Evolutionary conservation across 768 basidiomycete species (phyloP).

Genomic region (Boletus sp.): DNA sequence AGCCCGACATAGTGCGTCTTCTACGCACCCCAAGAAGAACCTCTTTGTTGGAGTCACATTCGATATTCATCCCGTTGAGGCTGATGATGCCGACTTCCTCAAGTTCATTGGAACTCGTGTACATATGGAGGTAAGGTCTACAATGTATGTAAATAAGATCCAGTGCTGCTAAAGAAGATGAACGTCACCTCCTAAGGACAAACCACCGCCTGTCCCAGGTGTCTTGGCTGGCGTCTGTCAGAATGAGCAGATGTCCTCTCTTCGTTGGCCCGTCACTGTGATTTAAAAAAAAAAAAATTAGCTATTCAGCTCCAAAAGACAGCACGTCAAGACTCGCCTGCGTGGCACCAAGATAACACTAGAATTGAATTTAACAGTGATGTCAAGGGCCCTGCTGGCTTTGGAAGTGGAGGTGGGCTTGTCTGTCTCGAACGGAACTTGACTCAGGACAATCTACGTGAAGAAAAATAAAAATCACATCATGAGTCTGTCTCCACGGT

Average conservation of each 20-base stretch:
- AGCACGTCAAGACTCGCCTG: constrained; percentile 45
- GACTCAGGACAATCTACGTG: constrained; percentile 70
- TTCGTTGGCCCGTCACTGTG: constrained; percentile 80
- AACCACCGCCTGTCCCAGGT: constrained; percentile 85
- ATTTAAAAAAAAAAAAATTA: no score
- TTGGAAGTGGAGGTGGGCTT: constrained; percentile 16
- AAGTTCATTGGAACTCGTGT: constrained; percentile 76
- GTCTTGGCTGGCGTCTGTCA: constrained; percentile 77
- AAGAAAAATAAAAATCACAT: constrained; percentile 7
- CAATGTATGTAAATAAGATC: constrained; percentile 2
- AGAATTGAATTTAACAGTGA: constrained; percentile 65
- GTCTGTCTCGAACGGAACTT: constrained; percentile 61
- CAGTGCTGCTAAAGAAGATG: neutral
- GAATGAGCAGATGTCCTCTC: constrained; percentile 76
- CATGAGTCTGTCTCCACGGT: constrained; percentile 1
- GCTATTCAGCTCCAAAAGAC: neutral
- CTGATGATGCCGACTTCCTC: constrained; percentile 84
- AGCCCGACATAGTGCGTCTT: neutral
- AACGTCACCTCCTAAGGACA: constrained; percentile 71
- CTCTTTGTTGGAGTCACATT: constrained; percentile 85
- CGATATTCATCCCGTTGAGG: constrained; percentile 79
- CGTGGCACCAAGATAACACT: constrained; percentile 69
- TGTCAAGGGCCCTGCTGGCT: constrained; percentile 37
- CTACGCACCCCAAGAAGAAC: constrained; percentile 73
- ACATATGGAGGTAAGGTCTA: constrained; percentile 90